phyloP scores from a whole-genome alignment of 495 filamentous ascomycete genomes.

The Lasiosphaeria ovina region DNA sequence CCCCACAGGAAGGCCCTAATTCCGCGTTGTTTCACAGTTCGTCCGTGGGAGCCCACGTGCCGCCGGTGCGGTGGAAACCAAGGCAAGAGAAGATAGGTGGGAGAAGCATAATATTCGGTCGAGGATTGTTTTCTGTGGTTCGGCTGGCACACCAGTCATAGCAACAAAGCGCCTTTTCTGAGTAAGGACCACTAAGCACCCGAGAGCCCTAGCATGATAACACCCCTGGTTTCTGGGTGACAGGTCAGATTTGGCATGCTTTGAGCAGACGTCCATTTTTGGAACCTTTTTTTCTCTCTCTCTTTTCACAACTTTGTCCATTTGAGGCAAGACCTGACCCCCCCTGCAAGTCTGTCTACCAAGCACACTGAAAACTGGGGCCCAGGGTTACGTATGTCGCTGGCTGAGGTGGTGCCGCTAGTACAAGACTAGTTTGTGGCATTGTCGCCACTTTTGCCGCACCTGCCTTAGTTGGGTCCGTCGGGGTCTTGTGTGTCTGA shows the following conservation, averaged over 20 bases:
- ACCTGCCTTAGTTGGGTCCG: not conserved
- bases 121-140: not conserved
- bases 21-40: constrained; percentile 18
- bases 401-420: not conserved
- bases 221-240: constrained; percentile 8
- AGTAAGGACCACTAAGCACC: not conserved
- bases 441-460: not conserved
- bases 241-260: not conserved
- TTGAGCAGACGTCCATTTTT: not conserved
- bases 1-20: constrained; percentile 6
- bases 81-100: not conserved
- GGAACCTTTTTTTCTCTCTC: not conserved
- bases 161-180: not conserved
- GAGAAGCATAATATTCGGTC: not conserved
- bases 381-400: not conserved
- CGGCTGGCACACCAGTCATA: not conserved
- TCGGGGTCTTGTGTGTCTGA: constrained; percentile 12
- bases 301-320: not conserved
- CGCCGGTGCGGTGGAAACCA: constrained; percentile 3
- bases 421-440: not conserved
- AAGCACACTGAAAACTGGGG: not conserved
- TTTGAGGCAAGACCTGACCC: not conserved
- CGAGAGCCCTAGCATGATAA: constrained; percentile 12
- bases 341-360: not conserved
- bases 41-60: constrained; percentile 23